Evolutionary conservation across 2,329 filamentous ascomycete genomes (phyloP), one percentile per base, ranked within the genome.

Genomic region (Trichoderma harzianum): DNA sequence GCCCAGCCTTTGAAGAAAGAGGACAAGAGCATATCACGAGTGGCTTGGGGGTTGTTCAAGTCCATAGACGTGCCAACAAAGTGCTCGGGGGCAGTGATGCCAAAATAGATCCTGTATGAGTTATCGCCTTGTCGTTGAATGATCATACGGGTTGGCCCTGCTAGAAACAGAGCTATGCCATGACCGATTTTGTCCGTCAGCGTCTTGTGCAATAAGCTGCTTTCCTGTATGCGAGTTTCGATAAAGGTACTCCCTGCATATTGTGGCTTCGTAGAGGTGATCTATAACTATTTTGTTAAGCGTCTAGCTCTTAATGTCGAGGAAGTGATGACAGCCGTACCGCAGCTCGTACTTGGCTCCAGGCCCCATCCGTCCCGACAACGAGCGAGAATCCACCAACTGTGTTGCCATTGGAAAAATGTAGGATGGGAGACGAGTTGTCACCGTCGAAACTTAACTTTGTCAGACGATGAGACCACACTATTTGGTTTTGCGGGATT

Each of bases 131-230:
- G 60, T 43, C 60, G 60, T 63, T 63, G 60, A 63, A 63, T 63
- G 60, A 63, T 63, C 60, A 63, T 63, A 63, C 60, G 60, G 60
- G 34, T 63, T 63, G 60, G 60, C 60, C 60, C 60, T 63, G 60
- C 60, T 24, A 63, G 60, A 30, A 63, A 63, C 26, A 63, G 36
- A 63, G 60, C 60, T 63, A 63, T 43, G 60, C 60, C 60, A 30
- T 43, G 60, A 28, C 60, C 60, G 36, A 63, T 63, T 63, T 63
- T 63, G 60, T 63, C 60, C 60, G 60, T 63, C 34, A 63, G 60
- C 36, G 34, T 43, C 24, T 63, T 43, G 34, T 63, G 60, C 34
- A 63, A 43, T 14, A 47, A 43, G 34, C 34, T 47, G 34, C 60
- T 63, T 63, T 63, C 60, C 16, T 43, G 60, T 63, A 63, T 63